These are phyloP conservation scores for Clonostachys rhizophaga DNA, from an alignment of 2,329 filamentous ascomycete species.

Conservation along the genomic window DNA sequence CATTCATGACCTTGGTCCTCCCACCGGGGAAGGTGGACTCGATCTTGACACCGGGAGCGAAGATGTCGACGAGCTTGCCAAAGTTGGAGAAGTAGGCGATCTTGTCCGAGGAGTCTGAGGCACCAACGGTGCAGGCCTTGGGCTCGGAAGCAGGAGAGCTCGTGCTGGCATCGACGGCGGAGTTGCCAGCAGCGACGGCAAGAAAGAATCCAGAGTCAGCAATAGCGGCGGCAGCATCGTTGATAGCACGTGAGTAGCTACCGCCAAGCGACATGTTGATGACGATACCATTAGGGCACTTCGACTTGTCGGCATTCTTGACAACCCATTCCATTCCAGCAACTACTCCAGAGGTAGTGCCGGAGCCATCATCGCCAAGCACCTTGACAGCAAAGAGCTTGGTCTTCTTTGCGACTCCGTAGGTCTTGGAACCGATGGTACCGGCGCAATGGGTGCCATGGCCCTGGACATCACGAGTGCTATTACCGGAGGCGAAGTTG, in stretches of 20 bases:
- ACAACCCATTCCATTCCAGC: constrained; percentile 37
- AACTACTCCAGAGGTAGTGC: constrained; percentile 30
- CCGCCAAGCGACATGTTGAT: constrained; percentile 52
- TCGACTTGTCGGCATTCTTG: constrained; percentile 22
- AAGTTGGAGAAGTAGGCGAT: constrained; percentile 47
- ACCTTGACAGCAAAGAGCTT: constrained; percentile 38
- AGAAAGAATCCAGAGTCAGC: constrained; percentile 40
- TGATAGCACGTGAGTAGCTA: constrained; percentile 33
- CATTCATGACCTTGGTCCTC: constrained; percentile 33
- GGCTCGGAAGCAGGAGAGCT: constrained; percentile 42
- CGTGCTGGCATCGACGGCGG: constrained; percentile 35
- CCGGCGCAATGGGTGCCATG: constrained; percentile 27
- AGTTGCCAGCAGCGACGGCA: constrained; percentile 49
- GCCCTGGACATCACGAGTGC: constrained; percentile 18
- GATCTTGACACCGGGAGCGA: constrained; percentile 42
- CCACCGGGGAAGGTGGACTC: constrained; percentile 39
- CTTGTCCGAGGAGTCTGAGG: constrained; percentile 30
- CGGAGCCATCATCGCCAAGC: constrained; percentile 24
- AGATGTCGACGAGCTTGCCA: constrained; percentile 39
- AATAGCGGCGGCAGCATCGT: constrained; percentile 40
- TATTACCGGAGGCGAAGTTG: constrained; percentile 9
- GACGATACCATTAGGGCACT: constrained; percentile 38
- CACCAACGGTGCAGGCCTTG: constrained; percentile 45
- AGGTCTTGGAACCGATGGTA: constrained; percentile 14
- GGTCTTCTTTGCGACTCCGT: constrained; percentile 30